Evolutionary conservation across 345 rosid genomes (phyloP).

Genomic region (Ceriops zippeliana): DNA sequence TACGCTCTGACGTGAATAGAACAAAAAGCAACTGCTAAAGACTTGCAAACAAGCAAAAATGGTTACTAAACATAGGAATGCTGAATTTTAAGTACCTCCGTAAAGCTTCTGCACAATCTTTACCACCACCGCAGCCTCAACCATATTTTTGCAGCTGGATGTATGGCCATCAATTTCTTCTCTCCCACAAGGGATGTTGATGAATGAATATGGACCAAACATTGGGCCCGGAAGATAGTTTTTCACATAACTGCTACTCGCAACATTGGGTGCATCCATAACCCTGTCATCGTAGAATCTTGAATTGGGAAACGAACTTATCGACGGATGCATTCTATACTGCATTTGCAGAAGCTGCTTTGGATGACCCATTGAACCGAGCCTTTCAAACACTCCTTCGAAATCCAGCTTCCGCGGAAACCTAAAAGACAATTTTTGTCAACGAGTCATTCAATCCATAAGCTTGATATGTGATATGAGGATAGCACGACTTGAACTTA

Average conservation of each 20-base stretch:
- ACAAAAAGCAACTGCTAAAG: too few relatives aligned
- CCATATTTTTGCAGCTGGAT: conserved; percentile 36
- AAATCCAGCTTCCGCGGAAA: conserved; percentile 32
- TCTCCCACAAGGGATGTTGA: conserved; percentile 39
- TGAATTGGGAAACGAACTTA: conserved; percentile 55
- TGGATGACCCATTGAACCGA: conserved; percentile 36
- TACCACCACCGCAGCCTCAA: conserved; percentile 42
- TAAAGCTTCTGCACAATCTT: conserved; percentile 30
- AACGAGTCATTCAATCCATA: too few relatives aligned
- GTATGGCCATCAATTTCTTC: conserved; percentile 33
- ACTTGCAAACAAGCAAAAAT: too few relatives aligned
- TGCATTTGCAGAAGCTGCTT: conserved; percentile 55
- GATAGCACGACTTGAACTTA: too few relatives aligned
- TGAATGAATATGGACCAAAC: conserved; percentile 50
- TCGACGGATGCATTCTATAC: conserved; percentile 79
- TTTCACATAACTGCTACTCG: conserved; percentile 18
- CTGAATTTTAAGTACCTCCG: conserved; percentile 31
- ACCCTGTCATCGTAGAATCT: conserved; percentile 45
- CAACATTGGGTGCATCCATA: conserved; percentile 36
- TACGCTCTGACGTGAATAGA: too few relatives aligned
- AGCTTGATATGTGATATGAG: too few relatives aligned
- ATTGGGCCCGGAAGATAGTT: conserved; percentile 34
- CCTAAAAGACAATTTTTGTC: conserved; percentile 18
- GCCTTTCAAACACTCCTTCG: conserved; percentile 71
- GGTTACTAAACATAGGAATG: too few relatives aligned